Base-by-base conservation (phyloP, 1,284 basidiomycete species). In the Ceratorhiza oryzae-sativae region DNA sequence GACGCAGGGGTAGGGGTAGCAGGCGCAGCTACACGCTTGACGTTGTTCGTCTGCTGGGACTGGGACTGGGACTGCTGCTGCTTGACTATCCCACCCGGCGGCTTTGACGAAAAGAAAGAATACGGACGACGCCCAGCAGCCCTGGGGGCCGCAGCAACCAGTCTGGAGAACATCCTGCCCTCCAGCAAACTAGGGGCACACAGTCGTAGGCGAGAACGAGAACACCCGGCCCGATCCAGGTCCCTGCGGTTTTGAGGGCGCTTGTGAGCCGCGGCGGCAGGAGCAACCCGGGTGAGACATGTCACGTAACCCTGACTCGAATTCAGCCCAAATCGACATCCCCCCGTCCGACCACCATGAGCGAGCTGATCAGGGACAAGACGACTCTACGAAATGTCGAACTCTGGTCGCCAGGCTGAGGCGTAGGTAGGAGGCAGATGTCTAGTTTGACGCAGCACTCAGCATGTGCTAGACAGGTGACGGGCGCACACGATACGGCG, bases 401-500 rank as follows among this genome's bases (percentile, higher is more conserved):
- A 42, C 74, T 27, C 72, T 77, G 25, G 75, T 73, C 25, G 74
- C 75, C 6, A 74, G 72, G 62, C 70, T 77, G 30, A 55, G 76
- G 63, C 75, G 77, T 72, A 73, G 77, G 77, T 77, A 56, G 60
- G 76, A 67, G 74, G 76, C 65, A 72, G 76, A 76, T 77, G 48
- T 58, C 65, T 25, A 45, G n/a, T 9, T 5, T 71, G 39, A 34
- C 41, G 1, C 13, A n/a, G 32, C 18, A 25, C 20, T 23, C n/a
- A 53, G 23, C 34, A n/a, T 39, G 49, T 42, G 49, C 46, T 48
- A 95, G 95, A 76, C 94, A 97, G 81, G 86, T 97, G 51, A 87
- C 95, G 73, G 95, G 95, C 56, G 95, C 95, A 30, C 86, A 92
- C 72, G 87, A 90, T 73, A 90, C 96, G 2, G 95, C 97, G 0